Conservation (phyloP, 768 basidiomycete genomes). For the Suillus subluteus region DNA sequence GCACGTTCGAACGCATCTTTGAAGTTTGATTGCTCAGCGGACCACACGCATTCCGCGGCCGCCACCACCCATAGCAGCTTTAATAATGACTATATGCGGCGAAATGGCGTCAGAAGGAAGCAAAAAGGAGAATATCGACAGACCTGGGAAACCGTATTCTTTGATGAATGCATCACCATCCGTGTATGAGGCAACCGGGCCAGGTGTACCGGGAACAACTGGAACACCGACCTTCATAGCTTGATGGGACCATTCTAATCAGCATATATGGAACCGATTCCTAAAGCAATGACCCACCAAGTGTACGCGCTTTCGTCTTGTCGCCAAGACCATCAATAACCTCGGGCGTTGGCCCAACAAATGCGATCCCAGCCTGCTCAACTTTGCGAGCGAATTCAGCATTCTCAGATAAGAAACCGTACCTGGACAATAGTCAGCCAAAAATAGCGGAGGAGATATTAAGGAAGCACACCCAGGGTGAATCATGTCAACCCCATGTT, state of each 20-base stretch:
- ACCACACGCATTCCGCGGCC: constrained; percentile 99
- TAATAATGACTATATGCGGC: constrained; percentile 83
- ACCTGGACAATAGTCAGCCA: constrained; percentile 49
- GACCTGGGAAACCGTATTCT: constrained; percentile 94
- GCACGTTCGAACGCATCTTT: constrained; percentile 88
- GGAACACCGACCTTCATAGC: constrained; percentile 92
- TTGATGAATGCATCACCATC: constrained; percentile 90
- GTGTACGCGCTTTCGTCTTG: constrained; percentile 95
- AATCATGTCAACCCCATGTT: constrained; percentile 99
- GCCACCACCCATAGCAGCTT: constrained; percentile 98
- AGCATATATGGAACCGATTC: constrained; percentile 9
- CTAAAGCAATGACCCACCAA: constrained; percentile 53
- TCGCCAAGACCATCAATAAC: constrained; percentile 98
- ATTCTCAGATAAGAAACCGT: constrained; percentile 98
- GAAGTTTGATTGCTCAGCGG: constrained; percentile 90
- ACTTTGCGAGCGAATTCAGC: constrained; percentile 97
- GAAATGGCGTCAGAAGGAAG: constrained; percentile 11
- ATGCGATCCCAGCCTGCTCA: constrained; percentile 95
- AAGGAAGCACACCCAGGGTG: constrained; percentile 78
- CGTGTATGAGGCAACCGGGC: constrained; percentile 78
- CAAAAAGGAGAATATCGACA: constrained; percentile 18
- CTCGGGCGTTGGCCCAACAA: constrained; percentile 93
- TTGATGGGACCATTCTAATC: constrained; percentile 31
- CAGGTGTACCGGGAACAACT: constrained; percentile 98
- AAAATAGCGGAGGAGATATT: constrained; percentile 10